Evolutionary conservation across 2,329 filamentous ascomycete species (phyloP).

Genomic region (Coniella lustricola): DNA sequence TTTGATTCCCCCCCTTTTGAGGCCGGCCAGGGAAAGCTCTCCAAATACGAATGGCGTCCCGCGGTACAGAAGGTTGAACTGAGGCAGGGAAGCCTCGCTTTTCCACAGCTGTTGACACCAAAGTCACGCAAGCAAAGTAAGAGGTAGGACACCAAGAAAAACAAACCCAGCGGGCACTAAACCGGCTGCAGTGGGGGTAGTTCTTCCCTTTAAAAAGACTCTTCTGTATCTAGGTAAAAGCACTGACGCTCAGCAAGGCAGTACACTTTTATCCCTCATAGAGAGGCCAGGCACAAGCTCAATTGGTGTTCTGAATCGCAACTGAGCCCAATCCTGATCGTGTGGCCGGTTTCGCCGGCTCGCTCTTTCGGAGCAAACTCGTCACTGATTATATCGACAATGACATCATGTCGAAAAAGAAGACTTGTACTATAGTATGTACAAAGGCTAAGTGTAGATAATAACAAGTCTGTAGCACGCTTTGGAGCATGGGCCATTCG

Average conservation of each 20-base stretch:
- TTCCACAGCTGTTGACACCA: neutral
- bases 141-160: neutral
- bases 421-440: neutral
- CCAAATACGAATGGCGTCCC: neutral
- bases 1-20: neutral
- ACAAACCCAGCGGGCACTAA: too few species aligned
- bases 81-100: neutral
- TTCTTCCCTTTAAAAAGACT: too few species aligned
- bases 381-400: neutral
- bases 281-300: neutral
- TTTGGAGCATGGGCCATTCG: too few species aligned
- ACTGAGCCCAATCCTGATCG: neutral
- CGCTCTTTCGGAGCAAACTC: slow-evolving; percentile 2
- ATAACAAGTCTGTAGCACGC: too few species aligned
- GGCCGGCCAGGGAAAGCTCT: too few species aligned
- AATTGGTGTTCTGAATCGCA: neutral
- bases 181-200: too few species aligned
- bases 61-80: neutral
- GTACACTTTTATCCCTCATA: too few species aligned
- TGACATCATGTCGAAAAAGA: neutral
- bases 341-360: slow-evolving; percentile 1
- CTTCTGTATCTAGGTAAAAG: too few species aligned
- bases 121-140: neutral
- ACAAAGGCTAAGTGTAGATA: neutral
- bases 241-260: too few species aligned